Evolutionary conservation across 495 filamentous ascomycete species (phyloP).

Genomic region (Pseudevernia furfuracea): DNA sequence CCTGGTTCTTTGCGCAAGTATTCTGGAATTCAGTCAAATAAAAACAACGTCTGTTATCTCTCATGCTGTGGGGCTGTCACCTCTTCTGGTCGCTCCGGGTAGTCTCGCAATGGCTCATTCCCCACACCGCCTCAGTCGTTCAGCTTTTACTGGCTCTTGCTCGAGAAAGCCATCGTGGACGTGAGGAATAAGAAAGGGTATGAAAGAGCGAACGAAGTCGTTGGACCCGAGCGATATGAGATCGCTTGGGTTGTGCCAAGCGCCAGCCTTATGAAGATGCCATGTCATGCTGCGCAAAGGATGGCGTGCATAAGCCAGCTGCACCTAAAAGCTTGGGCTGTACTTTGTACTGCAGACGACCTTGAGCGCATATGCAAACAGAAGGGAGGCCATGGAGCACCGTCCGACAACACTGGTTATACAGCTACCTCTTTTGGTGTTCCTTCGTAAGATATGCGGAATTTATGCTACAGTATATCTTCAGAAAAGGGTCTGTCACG

Average conservation of each 20-base stretch:
- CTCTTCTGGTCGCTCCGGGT: neutral
- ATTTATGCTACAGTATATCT: too few species aligned
- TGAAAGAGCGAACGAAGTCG: neutral
- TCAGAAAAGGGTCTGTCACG: neutral
- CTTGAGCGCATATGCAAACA: neutral
- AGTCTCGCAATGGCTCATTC: neutral
- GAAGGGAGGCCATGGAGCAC: neutral
- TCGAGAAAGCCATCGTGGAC: neutral
- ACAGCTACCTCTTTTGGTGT: neutral
- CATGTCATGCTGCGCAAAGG: conserved; percentile 5
- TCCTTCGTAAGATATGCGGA: neutral
- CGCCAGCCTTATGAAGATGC: conserved; percentile 7
- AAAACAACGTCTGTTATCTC: neutral
- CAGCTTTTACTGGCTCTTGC: neutral
- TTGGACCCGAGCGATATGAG: neutral
- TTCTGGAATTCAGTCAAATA: neutral
- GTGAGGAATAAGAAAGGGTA: neutral
- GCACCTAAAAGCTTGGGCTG: neutral
- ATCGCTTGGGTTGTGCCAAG: neutral
- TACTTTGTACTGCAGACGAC: neutral
- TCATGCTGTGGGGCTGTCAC: neutral
- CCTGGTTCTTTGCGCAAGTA: neutral
- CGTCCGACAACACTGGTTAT: neutral
- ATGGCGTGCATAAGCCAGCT: conserved; percentile 7
- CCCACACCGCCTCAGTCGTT: neutral